Percentiles rank a stretch among this genome's conserved stretches.
Conservation (phyloP, 2,329 filamentous ascomycete species). For the Daldinia eschscholtzii region DNA sequence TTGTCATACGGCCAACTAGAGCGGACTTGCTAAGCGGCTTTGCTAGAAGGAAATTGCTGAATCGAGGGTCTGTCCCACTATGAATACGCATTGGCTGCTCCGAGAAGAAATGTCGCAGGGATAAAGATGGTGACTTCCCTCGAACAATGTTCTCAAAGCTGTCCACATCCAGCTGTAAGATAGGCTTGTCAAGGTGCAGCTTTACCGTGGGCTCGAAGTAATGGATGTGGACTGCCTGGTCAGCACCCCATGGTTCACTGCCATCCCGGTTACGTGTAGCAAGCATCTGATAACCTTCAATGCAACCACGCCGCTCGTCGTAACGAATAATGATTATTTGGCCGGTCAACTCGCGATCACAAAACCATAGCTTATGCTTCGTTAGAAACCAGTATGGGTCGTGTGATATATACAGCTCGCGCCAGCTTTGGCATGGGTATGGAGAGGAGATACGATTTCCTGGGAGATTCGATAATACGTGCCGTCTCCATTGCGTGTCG, state of each 20-base stretch:
- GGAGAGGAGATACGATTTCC: constrained; percentile 64
- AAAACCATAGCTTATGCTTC: constrained; percentile 86
- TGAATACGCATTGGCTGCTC: constrained; percentile 68
- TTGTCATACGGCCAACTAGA: constrained; percentile 50
- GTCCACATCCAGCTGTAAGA: constrained; percentile 67
- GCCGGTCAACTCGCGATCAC: constrained; percentile 78
- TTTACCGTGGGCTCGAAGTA: constrained; percentile 77
- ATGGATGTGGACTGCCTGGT: constrained; percentile 76
- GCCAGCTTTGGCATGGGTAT: constrained; percentile 73
- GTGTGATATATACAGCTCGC: constrained; percentile 78
- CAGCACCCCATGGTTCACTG: constrained; percentile 73
- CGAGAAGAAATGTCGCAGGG: constrained; percentile 57
- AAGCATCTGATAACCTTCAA: constrained; percentile 83
- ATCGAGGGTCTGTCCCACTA: constrained; percentile 63
- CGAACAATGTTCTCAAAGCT: constrained; percentile 46
- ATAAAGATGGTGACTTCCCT: constrained; percentile 29
- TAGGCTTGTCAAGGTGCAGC: constrained; percentile 80
- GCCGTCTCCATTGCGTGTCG: constrained; percentile 78
- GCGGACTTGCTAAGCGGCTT: constrained; percentile 59
- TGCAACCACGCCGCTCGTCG: constrained; percentile 77
- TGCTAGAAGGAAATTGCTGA: constrained; percentile 77
- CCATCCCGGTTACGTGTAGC: constrained; percentile 70
- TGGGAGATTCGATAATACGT: constrained; percentile 77
- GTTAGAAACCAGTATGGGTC: constrained; percentile 88
- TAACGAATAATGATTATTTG: constrained; percentile 83